Evolutionary conservation across 345 rosid genomes (phyloP).

Genomic region (Eucalyptus curtisii): DNA sequence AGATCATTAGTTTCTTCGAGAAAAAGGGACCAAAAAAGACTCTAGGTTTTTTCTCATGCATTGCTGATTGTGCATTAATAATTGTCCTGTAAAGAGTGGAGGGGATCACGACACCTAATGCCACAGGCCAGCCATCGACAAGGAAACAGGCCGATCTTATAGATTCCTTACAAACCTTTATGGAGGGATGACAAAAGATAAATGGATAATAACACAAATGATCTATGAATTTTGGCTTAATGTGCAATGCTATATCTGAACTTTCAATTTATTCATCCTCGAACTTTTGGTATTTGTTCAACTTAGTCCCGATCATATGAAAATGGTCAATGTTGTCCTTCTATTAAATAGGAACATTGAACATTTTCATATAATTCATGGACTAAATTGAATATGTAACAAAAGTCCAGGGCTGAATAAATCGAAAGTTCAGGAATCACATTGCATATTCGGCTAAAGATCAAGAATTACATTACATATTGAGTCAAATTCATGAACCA

Average conservation of each 20-base stretch:
- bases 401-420: accelerated
- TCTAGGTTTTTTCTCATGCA: no score
- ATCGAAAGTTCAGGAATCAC: accelerated
- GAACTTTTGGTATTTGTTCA: no score
- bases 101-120: no score
- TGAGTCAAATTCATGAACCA: accelerated
- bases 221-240: accelerated
- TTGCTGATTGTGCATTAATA: no score
- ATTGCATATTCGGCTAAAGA: accelerated
- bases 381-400: no score
- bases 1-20: not conserved
- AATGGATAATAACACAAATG: no score
- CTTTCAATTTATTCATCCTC: accelerated
- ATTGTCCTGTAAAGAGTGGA: no score
- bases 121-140: no score
- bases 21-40: not conserved
- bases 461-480: accelerated
- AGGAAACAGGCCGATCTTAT: no score
- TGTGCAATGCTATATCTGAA: accelerated
- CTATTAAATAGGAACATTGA: accelerated
- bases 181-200: no score
- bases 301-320: accelerated
- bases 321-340: accelerated
- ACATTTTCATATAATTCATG: no score
- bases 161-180: no score